Evolutionary conservation across 495 filamentous ascomycete species (phyloP), one percentile per base, ranked within the genome.

Genomic region (Saxispiralis lemnorum): DNA sequence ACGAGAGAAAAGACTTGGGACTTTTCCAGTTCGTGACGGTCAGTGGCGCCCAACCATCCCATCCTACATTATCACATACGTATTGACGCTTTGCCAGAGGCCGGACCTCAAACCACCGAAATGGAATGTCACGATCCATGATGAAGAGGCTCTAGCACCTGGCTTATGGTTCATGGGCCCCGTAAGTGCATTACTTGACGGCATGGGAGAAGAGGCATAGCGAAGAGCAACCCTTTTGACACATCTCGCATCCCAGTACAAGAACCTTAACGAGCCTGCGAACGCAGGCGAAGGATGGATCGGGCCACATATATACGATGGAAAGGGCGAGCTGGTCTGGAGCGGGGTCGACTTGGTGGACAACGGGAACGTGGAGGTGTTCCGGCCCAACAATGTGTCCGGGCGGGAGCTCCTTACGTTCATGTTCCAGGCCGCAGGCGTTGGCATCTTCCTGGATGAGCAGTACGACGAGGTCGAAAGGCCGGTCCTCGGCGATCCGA

Each of bases 111-210:
- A 34, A 13, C 18, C 42, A 6, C 42, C 42, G n/a, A 36, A 38
- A 38, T 44, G 42, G 42, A 21, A 44, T 6, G 21, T 44, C 32
- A 34, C 31, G 7, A 28, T 38, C 31, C 37, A 36, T 32, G 42
- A 44, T 20, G 11, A 44, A 20, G 15, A 34, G 6, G 42, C 42
- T 19, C 34, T 44, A 18, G 19, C 32, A 17, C 32, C 32, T 17
- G 42, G 42, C 12, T 44, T 36, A 13, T 44, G 42, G 42, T 44
- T 44, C 15, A 17, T 44, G 12, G 42, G 40, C 6, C 40, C 40
- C 5, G 34, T 35, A 13, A 35, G 34, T 35, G n/a, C 34, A 12
- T 6, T 17, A 35, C 6, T 12, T 14, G 13, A 14, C n/a, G 13
- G 5, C 16, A 6, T 4, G 34, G 13, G 34, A 14, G 5, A 17